These are phyloP conservation scores for Vigna unguiculata DNA, from an alignment of 306 rosid genomes.

Conservation along the genomic window DNA sequence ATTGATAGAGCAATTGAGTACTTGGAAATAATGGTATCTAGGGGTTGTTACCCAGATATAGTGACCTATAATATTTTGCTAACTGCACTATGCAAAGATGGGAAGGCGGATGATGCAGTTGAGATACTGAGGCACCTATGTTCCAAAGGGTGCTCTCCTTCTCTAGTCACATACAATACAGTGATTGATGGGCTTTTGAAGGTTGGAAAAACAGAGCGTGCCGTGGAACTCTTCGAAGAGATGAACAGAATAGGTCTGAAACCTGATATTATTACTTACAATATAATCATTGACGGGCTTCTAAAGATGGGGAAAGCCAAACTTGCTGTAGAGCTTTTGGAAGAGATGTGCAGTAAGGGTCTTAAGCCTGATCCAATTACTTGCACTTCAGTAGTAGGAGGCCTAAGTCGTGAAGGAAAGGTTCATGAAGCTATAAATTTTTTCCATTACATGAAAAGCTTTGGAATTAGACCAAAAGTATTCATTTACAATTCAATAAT, in stretches of 20 bases:
- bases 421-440: constrained; percentile 63
- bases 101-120: constrained; percentile 76
- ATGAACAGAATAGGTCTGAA: constrained; percentile 65
- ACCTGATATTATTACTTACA: constrained; percentile 11
- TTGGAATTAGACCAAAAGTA: constrained; percentile 68
- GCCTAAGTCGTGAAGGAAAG: constrained; percentile 80
- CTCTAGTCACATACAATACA: constrained; percentile 70
- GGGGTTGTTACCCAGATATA: constrained; percentile 83
- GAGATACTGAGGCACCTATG: constrained; percentile 76
- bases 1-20: constrained; percentile 75
- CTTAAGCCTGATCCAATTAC: constrained; percentile 78
- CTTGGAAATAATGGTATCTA: constrained; percentile 72
- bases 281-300: constrained; percentile 66
- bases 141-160: constrained; percentile 75
- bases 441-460: constrained; percentile 64
- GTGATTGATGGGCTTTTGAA: constrained; percentile 84
- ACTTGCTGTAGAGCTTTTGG: constrained; percentile 61
- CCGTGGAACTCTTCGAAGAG: constrained; percentile 67
- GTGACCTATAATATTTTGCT: constrained; percentile 86
- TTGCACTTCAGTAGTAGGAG: constrained; percentile 76
- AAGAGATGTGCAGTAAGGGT: constrained; percentile 73
- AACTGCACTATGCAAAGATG: constrained; percentile 77
- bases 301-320: constrained; percentile 72
- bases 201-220: constrained; percentile 67
- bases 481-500: constrained; percentile 70